Evolutionary conservation across 345 rosid genomes (phyloP), one percentile per base, ranked within the genome.

Genomic region (Zanthoxylum bungeanum): DNA sequence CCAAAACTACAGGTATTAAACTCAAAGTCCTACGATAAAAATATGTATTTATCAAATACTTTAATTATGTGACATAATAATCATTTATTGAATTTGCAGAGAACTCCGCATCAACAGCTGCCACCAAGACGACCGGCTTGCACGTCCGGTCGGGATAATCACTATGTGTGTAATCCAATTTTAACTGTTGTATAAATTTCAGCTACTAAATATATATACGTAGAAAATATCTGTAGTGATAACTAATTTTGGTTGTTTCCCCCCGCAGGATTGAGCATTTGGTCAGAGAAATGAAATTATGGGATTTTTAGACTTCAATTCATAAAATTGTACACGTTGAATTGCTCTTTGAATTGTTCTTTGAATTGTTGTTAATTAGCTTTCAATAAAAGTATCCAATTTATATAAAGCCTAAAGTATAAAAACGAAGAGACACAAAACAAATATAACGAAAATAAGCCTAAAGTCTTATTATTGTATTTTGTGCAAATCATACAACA

Each of bases 101-200:
- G 87, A 79, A 88, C 93, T 7, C 93, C 91, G 7, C 96, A 66
- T 71, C 93, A 85, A 39, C 92, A 78, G 66, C 87, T 87, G 4
- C 93, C 96, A 3, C 96, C 93, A 0, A 89, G 93, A 76, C 79
- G 87, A 61, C 97, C 91, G 1, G 78, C 88, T 1, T 91, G 82
- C 65, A 86, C 89, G 19, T 80, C 93, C 17, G 89, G 80, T 3
- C 76, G 78, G 5, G 84, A 83, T 47, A 81, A 66, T 71, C 73
- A 36, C 71, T 64, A 31, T 64, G 89, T 84, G 74, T 80, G 82
- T 64, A 44, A 8, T 1, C 46, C 27, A 21, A 36, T 12, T 57
- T 57, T 5, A 4, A 39, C 30, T 16, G 8, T 58, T 58, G n/a
- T 3, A 17, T 0, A 17, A 33, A 9, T 1, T 8, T 6, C 22